These are phyloP conservation scores for Hypoxylon lenormandii DNA, from an alignment of 495 filamentous ascomycete genomes.

Conservation along the genomic window DNA sequence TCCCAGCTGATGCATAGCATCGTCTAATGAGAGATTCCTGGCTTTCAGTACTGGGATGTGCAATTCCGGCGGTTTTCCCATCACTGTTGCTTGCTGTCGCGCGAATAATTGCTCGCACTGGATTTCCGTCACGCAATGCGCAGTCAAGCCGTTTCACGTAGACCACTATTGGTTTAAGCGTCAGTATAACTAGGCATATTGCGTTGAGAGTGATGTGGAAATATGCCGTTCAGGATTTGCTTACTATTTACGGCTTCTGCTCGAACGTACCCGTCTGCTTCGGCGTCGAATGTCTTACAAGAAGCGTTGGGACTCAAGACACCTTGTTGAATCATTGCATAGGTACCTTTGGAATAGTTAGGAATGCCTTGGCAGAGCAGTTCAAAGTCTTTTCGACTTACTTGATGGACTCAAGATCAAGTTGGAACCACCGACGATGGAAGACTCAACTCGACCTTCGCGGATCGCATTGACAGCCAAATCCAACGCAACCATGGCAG, in stretches of 20 bases:
- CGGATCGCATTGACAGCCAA: slow-evolving; percentile 56
- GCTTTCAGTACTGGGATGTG: neutral
- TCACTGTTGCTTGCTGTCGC: no score
- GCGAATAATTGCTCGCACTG: no score
- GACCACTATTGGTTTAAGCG: no score
- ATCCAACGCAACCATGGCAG: slow-evolving; percentile 63
- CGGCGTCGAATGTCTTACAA: slow-evolving; percentile 50
- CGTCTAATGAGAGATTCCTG: neutral
- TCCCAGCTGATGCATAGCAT: slow-evolving; percentile 22
- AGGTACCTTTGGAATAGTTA: no score
- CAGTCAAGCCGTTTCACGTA: slow-evolving; percentile 49
- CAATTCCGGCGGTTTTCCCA: no score
- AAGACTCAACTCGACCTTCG: slow-evolving; percentile 40
- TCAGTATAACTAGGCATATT: no score
- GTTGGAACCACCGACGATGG: slow-evolving; percentile 26
- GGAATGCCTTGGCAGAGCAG: no score
- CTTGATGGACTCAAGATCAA: neutral
- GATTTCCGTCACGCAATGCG: no score
- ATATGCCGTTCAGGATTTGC: no score
- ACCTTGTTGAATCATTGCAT: neutral
- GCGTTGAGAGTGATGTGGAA: no score
- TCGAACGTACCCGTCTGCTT: slow-evolving; percentile 36
- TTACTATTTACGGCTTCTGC: no score
- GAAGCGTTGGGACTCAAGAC: slow-evolving; percentile 40
- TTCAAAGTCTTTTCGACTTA: no score